phyloP scores from a whole-genome alignment of 768 basidiomycete species.

The Xerocomellus amylosporus region DNA sequence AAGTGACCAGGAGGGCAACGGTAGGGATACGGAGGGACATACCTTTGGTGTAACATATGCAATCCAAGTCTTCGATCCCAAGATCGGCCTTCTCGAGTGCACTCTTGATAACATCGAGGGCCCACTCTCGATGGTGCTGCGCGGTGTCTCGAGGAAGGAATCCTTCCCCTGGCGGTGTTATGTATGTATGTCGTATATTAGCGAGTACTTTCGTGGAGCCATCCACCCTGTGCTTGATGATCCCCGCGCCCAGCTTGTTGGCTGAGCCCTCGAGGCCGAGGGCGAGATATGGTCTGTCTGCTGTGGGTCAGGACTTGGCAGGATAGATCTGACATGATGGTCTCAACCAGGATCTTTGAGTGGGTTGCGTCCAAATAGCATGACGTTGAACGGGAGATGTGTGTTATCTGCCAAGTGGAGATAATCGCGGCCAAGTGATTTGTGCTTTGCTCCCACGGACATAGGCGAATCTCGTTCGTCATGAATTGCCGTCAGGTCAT shows the following conservation, averaged over 20 bases:
- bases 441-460: too few species aligned
- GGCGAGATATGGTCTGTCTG: constrained; percentile 75
- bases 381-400: constrained; percentile 17
- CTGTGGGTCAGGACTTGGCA: constrained; percentile 8
- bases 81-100: constrained; percentile 67
- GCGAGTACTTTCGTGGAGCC: constrained; percentile 77
- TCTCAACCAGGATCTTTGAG: constrained; percentile 36
- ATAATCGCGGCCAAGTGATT: too few species aligned
- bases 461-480: not conserved
- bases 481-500: not conserved
- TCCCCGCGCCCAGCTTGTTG: constrained; percentile 94
- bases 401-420: not conserved
- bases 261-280: constrained; percentile 97
- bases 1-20: not conserved
- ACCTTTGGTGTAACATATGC: constrained; percentile 98
- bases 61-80: constrained; percentile 78
- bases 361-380: constrained; percentile 13
- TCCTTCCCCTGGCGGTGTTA: constrained; percentile 97
- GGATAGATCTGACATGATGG: constrained; percentile 14
- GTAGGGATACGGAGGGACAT: constrained; percentile 8
- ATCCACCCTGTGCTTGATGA: constrained; percentile 79
- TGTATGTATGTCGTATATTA: constrained; percentile 97
- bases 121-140: constrained; percentile 94
- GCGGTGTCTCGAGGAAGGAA: constrained; percentile 97
- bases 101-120: constrained; percentile 72